These are phyloP conservation scores for Solanum aculeatissimum DNA, from an alignment of 305 asterid species.

Conservation along the genomic window DNA sequence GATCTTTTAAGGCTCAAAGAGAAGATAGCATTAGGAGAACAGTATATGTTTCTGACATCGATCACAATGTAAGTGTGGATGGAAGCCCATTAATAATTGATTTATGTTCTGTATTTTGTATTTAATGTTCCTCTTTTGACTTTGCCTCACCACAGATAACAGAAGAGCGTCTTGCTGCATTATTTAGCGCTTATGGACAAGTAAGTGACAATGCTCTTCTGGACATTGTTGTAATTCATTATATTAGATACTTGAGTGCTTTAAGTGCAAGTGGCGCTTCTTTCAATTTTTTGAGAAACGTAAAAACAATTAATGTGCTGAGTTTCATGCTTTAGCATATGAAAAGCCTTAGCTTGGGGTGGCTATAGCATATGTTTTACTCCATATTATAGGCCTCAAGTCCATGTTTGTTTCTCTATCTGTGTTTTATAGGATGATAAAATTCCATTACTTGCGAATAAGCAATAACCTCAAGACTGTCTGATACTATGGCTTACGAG, in stretches of 20 bases:
- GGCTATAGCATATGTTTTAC: neutral
- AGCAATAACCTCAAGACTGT: neutral
- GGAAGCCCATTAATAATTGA: neutral
- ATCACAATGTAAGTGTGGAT: slow-evolving; percentile 51
- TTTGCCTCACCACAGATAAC: slow-evolving; percentile 40
- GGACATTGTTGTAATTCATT: neutral
- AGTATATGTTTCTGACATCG: slow-evolving; percentile 87
- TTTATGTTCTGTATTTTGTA: neutral
- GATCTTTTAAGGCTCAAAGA: slow-evolving; percentile 79
- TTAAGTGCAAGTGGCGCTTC: neutral
- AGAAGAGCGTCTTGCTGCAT: slow-evolving; percentile 87
- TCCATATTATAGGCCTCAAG: neutral
- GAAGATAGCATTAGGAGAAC: slow-evolving; percentile 90
- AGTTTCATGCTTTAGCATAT: neutral
- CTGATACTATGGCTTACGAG: neutral
- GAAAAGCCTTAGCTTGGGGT: neutral
- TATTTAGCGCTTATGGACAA: slow-evolving; percentile 78
- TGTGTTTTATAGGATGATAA: neutral
- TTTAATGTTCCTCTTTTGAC: slow-evolving; percentile 5
- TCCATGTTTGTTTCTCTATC: neutral
- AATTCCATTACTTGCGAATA: neutral
- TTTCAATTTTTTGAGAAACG: neutral
- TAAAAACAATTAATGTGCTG: neutral
- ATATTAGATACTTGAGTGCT: neutral
- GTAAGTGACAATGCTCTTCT: slow-evolving; percentile 33